A percentile compares a stretch with the other conserved stretches of the same genome.
Conservation (phyloP, 2,329 filamentous ascomycete species). For the Hyphodiscus sp. region DNA sequence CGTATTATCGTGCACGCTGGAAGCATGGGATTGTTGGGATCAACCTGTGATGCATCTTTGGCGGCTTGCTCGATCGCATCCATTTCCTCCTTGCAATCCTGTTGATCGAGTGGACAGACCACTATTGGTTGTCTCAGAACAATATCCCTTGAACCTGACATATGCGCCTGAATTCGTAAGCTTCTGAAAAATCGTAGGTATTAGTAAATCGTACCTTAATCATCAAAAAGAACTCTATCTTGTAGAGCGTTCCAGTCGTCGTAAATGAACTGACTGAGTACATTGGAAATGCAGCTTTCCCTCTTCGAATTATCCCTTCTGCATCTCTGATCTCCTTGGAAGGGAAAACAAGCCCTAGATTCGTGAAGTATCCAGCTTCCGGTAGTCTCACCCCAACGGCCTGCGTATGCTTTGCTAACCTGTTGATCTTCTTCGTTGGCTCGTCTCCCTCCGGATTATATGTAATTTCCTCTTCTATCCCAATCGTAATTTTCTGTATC, state of each 20-base stretch:
- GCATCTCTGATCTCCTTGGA: conserved; percentile 80
- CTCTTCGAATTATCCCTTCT: conserved; percentile 80
- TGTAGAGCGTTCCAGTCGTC: conserved; percentile 89
- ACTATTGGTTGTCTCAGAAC: conserved; percentile 86
- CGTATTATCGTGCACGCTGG: conserved; percentile 78
- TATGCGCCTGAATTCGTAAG: conserved; percentile 59
- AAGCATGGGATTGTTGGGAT: conserved; percentile 87
- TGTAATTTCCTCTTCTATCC: conserved; percentile 96
- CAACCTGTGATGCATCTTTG: conserved; percentile 82
- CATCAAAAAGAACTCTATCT: conserved; percentile 93
- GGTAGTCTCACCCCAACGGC: conserved; percentile 77
- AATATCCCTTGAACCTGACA: conserved; percentile 85
- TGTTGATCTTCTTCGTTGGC: conserved; percentile 82
- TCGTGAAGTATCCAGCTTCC: conserved; percentile 87
- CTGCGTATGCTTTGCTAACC: conserved; percentile 77
- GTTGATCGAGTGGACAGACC: conserved; percentile 90
- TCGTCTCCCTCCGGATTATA: conserved; percentile 98
- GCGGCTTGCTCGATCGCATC: conserved; percentile 95
- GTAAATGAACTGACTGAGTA: conserved; percentile 89
- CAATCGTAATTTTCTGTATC: conserved; percentile 88
- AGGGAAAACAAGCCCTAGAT: conserved; percentile 85
- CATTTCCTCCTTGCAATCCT: conserved; percentile 97
- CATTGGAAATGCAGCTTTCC: conserved; percentile 80
- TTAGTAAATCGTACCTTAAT: conserved; percentile 65
- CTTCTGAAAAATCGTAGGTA: background rate